These are phyloP conservation scores for Noccaea caerulescens DNA, from an alignment of 345 rosid genomes.

Conservation along the genomic window DNA sequence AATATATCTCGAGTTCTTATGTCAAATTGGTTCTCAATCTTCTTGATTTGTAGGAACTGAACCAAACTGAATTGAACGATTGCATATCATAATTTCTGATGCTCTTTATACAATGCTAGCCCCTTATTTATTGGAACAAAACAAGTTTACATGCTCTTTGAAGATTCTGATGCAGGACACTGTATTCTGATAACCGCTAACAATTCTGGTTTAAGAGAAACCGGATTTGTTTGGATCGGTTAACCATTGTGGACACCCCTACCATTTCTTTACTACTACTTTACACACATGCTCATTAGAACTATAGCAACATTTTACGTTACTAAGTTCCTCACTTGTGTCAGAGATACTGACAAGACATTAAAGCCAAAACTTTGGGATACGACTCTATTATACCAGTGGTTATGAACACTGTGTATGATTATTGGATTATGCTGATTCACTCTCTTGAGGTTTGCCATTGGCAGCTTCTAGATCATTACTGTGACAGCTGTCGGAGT, in stretches of 20 bases:
- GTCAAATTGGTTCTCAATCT: slow-evolving; percentile 2
- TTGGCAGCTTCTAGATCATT: slow-evolving; percentile 56
- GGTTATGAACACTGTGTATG: slow-evolving; percentile 18
- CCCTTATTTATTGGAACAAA: slow-evolving; percentile 32
- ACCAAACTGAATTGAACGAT: neutral
- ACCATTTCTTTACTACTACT: slow-evolving; percentile 27
- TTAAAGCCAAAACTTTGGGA: slow-evolving; percentile 37
- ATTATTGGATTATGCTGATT: slow-evolving; percentile 11
- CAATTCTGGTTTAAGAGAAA: neutral
- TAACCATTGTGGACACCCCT: slow-evolving; percentile 7
- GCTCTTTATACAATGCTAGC: slow-evolving; percentile 10
- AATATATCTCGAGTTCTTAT: slow-evolving; percentile 31
- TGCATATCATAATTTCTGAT: neutral
- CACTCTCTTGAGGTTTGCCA: slow-evolving; percentile 36
- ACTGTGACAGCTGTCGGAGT: slow-evolving; percentile 37
- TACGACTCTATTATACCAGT: slow-evolving; percentile 10
- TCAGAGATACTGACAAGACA: slow-evolving; percentile 37
- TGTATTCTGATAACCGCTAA: slow-evolving; percentile 12
- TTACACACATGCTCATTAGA: slow-evolving; percentile 48
- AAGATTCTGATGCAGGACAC: slow-evolving; percentile 5
- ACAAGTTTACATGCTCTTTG: slow-evolving; percentile 15
- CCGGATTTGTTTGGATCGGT: neutral
- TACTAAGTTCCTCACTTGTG: slow-evolving; percentile 44
- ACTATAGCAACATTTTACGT: slow-evolving; percentile 31
- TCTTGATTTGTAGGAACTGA: neutral